Percentiles rank a stretch among this genome's conserved stretches.
phyloP scores from a whole-genome alignment of 1,139 yeast genomes.

The Magnusiomyces clavatus region DNA sequence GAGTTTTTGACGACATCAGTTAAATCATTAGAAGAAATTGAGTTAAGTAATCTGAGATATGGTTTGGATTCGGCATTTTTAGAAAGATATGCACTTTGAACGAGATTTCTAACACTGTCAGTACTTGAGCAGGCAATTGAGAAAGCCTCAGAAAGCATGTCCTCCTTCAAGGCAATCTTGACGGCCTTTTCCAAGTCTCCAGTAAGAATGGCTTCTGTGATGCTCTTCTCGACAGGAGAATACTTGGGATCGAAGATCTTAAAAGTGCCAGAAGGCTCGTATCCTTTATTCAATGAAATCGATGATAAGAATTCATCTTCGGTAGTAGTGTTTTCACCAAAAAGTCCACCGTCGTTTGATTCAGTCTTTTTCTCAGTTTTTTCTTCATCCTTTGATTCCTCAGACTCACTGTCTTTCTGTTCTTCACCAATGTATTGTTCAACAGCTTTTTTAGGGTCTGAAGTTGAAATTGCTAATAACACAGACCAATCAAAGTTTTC shows the following conservation, averaged over 20 bases:
- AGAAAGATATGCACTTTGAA: constrained; percentile 60
- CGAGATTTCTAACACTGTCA: constrained; percentile 51
- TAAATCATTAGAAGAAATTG: constrained; percentile 52
- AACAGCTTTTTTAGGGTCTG: no score
- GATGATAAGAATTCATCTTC: constrained; percentile 30
- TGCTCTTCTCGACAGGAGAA: constrained; percentile 38
- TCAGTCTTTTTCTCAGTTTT: constrained; percentile 13
- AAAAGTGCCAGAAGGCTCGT: constrained; percentile 39
- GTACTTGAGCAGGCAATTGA: constrained; percentile 69
- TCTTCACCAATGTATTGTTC: no score
- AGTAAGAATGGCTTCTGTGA: constrained; percentile 50
- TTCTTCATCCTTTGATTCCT: constrained; percentile 18
- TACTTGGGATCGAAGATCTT: constrained; percentile 34
- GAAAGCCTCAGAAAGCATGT: constrained; percentile 68
- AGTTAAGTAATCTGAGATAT: constrained; percentile 66
- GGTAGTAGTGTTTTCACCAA: constrained; percentile 18
- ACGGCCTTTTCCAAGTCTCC: constrained; percentile 68
- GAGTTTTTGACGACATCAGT: constrained; percentile 73
- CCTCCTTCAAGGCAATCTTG: constrained; percentile 54
- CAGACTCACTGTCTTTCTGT: constrained; percentile 4
- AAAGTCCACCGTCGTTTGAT: constrained; percentile 22
- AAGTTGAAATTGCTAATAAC: constrained; percentile 42
- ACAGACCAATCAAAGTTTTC: constrained; percentile 74
- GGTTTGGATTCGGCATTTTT: constrained; percentile 47
- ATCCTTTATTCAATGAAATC: constrained; percentile 19